Evolutionary conservation across 2,329 filamentous ascomycete genomes (phyloP).

Genomic region (Stylonectria norvegica): DNA sequence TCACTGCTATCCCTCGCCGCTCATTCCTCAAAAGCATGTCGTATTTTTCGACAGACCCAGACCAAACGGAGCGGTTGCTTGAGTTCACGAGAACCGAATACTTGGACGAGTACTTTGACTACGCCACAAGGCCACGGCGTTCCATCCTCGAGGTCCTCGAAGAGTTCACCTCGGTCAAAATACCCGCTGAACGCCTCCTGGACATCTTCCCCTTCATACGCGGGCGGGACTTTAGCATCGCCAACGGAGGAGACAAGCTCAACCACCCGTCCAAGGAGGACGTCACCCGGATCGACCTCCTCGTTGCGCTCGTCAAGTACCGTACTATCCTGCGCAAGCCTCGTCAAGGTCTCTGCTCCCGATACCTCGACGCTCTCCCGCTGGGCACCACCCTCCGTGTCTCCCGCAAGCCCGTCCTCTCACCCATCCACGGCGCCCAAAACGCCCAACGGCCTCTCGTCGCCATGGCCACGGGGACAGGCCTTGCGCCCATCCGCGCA

Average conservation of each 20-base stretch:
- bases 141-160: slow-evolving; percentile 90
- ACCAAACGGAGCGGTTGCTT: slow-evolving; percentile 75
- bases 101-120: slow-evolving; percentile 92
- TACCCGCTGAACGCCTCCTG: slow-evolving; percentile 71
- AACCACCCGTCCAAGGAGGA: slow-evolving; percentile 21
- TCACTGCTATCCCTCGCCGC: slow-evolving; percentile 83
- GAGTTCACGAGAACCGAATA: slow-evolving; percentile 80
- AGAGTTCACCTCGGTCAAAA: slow-evolving; percentile 80
- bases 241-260: slow-evolving; percentile 59
- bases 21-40: slow-evolving; percentile 79
- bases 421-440: slow-evolving; percentile 38
- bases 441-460: slow-evolving; percentile 57
- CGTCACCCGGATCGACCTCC: slow-evolving; percentile 60
- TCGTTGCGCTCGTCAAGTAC: slow-evolving; percentile 89
- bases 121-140: slow-evolving; percentile 83
- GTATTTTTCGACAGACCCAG: slow-evolving; percentile 67
- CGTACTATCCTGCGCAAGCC: slow-evolving; percentile 80
- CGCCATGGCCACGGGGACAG: slow-evolving; percentile 81
- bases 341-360: slow-evolving; percentile 83
- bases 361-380: slow-evolving; percentile 69
- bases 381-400: slow-evolving; percentile 58
- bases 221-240: slow-evolving; percentile 92
- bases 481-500: slow-evolving; percentile 78
- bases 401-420: slow-evolving; percentile 49
- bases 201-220: slow-evolving; percentile 77